Evolutionary conservation across 2,329 filamentous ascomycete genomes (phyloP).

Genomic region (Pseudonectria foliicola): DNA sequence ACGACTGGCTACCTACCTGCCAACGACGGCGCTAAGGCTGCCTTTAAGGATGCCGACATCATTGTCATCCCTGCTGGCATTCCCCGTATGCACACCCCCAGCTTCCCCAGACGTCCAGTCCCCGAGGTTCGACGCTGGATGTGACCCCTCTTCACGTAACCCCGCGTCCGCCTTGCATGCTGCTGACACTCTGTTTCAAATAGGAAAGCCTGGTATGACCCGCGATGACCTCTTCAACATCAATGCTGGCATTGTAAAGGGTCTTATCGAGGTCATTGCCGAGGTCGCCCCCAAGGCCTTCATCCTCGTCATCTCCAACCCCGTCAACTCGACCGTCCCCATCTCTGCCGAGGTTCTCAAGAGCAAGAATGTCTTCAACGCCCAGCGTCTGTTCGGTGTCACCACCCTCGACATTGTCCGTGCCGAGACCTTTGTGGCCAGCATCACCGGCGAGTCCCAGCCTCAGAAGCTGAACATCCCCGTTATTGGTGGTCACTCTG

Average conservation of each 20-base stretch:
- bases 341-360: slow-evolving; percentile 97
- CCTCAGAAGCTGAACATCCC: slow-evolving; percentile 79
- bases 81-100: slow-evolving; percentile 62
- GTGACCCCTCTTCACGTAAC: background rate
- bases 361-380: slow-evolving; percentile 84
- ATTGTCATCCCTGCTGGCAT: slow-evolving; percentile 97
- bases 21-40: slow-evolving; percentile 76
- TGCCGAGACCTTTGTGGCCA: slow-evolving; percentile 91
- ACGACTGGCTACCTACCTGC: slow-evolving; percentile 81
- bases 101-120: slow-evolving; percentile 13
- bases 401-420: slow-evolving; percentile 98
- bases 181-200: slow-evolving; percentile 14
- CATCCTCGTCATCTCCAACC: slow-evolving; percentile 97
- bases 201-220: slow-evolving; percentile 98
- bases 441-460: slow-evolving; percentile 74
- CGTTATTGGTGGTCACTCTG: slow-evolving; percentile 94
- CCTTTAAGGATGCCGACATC: slow-evolving; percentile 88
- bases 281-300: slow-evolving; percentile 88
- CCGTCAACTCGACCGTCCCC: slow-evolving; percentile 97
- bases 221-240: slow-evolving; percentile 99
- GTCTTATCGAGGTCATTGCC: slow-evolving; percentile 80
- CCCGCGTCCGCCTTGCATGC: slow-evolving; percentile 7
- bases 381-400: slow-evolving; percentile 94
- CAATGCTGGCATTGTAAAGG: slow-evolving; percentile 96
- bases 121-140: slow-evolving; percentile 2